Evolutionary conservation across 164 flowering plant species (phyloP), one percentile per base, ranked within the genome.

Genomic region (Platanus orientalis): DNA sequence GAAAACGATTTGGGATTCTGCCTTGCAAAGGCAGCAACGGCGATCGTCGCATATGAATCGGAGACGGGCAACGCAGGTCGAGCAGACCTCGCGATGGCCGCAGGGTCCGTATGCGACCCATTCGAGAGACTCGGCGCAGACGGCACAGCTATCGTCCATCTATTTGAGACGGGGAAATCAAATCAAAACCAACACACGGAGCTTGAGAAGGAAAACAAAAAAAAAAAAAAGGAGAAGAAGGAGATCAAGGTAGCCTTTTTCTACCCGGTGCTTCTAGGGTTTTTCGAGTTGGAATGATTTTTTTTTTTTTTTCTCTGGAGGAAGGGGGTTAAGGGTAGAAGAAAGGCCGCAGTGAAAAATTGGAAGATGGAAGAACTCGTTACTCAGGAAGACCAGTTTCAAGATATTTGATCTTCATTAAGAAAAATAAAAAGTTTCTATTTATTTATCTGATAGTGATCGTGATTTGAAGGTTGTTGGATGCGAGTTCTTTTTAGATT

Each of bases 141-240:
- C 98, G 0, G 96, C 98, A 72, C 98, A 93, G 64, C 79, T 75
- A 73, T 93, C 98, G 44, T 93, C 98, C 98, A 92, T 92, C 45
- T 42, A 36, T 24, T 3, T 34, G 17, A 25, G 24, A 34, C 44
- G 25, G 27, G 1, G 40, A 20, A 30, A 30, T 19, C 12, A 29
- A 52, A 47, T 47, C 27, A 29, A 32, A 25, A 49, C 6, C n/a
- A 14, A 34, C 1, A 57, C 2, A n/a, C 21, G 29, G 36, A 27
- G 58, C 21, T 55, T 57, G 27, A 55, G 2, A 21, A 3, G 11
- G 34, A 54, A 45, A 13, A 13, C 20, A 19, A 45, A 16, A 2
- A 2, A 17, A 13, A 16, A 2, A 26, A 17, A 19, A 11, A 25
- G 16, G 57, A 9, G n/a, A 25, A 1, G 5, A 53, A 28, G 19